Evolutionary conservation across 805 yeast genomes (phyloP), one percentile per base, ranked within the genome.

Genomic region (Huiozyma naganishii): DNA sequence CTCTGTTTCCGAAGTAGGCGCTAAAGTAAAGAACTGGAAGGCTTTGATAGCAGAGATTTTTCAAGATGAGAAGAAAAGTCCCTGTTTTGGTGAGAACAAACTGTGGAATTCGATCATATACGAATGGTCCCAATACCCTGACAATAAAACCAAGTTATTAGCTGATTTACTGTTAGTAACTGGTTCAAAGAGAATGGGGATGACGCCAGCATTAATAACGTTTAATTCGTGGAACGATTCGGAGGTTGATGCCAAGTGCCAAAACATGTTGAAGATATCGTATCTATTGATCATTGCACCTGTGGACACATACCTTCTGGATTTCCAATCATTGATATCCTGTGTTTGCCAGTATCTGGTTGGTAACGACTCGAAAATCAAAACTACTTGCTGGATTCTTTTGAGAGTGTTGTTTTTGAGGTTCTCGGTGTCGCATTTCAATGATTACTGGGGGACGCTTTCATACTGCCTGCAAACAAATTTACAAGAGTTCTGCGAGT

Each of bases 201-300:
- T 75, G 6, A 64, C 79, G 0, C 72, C 83, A 3, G 78, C 80
- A 17, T 66, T 83, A 8, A 57, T 56, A 10, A 55, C 62, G 5
- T 86, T 85, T 62, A 79, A 74, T 33, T 51, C 59, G 2, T 81
- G 89, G 79, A 80, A 78, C 47, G 87, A 83, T 45, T 74, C 80
- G 11, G 92, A 83, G 51, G 69, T 74, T 10, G 72, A 72, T 33
- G 64, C 66, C 27, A 77, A 77, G 48, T 63, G 71, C 2, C 64
- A 67, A 47, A 74, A 78, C 38, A 55, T 89, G 39, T 73, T 74
- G 44, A 72, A 94, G 42, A 69, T 86, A 1, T 66, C 83, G 0
- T 85, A 79, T 49, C 53, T 92, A 41, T 49, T 84, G 5, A 53
- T 83, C 52, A 69, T 83, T 7, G 75, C 79, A 40, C 81, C 83